Base-by-base conservation (phyloP, 805 yeast species). In the Pichia sporocuriosa region DNA sequence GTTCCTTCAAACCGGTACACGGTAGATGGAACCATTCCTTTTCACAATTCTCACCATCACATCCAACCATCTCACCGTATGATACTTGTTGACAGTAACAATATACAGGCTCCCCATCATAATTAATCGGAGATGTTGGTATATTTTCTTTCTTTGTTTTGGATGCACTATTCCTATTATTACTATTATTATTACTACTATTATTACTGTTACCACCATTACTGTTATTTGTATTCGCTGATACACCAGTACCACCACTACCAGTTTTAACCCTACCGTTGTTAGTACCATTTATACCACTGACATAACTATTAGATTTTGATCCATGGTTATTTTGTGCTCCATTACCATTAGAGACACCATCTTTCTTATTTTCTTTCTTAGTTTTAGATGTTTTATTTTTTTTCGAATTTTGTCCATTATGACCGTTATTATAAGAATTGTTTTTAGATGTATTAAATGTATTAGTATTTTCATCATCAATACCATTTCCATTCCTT, bases 11-110 rank as follows among this genome's bases (percentile, higher is more conserved):
- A 0, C 96, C 96, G 32, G 86, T 84, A 63, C 97, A 89, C 15
- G 94, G 94, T 51, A 90, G 68, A 67, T 89, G 97, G 65, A 89
- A 89, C 97, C 97, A 89, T 61, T 89, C 97, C 41, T 87, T 70
- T 58, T 80, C 80, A 67, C 97, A 90, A 44, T 81, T 78, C 27
- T 85, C 89, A 11, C 96, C 97, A 57, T 93, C 98, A 65, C 98
- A 93, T 2, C 95, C 98, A 46, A 93, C 97, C 98, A 93, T 93
- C 57, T 93, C 97, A 16, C 98, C 98, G 58, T 84, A 93, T 4
- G 97, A 90, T 0, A 89, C 95, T 59, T 89, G 96, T 59, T 88
- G 86, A 66, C 98, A 93, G 66, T 90, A 89, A 62, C 98, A 93
- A 60, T 90, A 90, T 2, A 88, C 76, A 1, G 95, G 95, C 55